Evolutionary conservation across 73 alveolate species (phyloP), one percentile per base, ranked within the genome.

Genomic region (Paramecium sexaurelia): DNA sequence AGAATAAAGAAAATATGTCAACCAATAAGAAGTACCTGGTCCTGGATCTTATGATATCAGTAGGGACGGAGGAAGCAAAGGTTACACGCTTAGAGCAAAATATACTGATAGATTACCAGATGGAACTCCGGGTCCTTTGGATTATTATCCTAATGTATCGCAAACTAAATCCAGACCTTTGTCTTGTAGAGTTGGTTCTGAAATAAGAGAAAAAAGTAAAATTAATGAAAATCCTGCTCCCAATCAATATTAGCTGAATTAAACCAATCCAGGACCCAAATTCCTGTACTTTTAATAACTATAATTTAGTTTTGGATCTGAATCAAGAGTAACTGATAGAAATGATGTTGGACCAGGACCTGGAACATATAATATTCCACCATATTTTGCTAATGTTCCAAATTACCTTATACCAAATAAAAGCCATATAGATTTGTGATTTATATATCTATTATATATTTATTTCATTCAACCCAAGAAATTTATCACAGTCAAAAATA

Each of bases 161-260:
- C 41, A 78, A 43, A 78, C 90, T 2, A 78, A 78, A 78, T 40
- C 40, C 1, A 78, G 90, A 41, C 90, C 90, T 17, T 20, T 61
- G 9, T 78, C 90, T 20, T 78, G 90, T 40, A 41, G 90, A 78
- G 90, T 78, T 7, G 90, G 90, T 3, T 41, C 90, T 19, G 90
- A 78, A 24, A 24, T 22, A 5, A 78, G 90, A 24, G 75, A 41
- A 24, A 22, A 39, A 19, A 78, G 9, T 26, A 20, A 39, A 45
- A 9, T 26, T 1, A 78, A 78, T 41, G 71, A 43, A 2, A 78
- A 78, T 78, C 90, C 90, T 37, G 90, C 75, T 22, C 90, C 90
- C 1, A 45, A 45, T 78, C 73, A 78, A 6, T 78, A 78, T 78
- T 15, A 78, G 8, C 17, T 78, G 7, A 41, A 24, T 22, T 15